A percentile compares a stretch with the other conserved stretches of the same genome.
Conservation (phyloP, 169 alveolate genomes). For the Eimeria zaria region DNA sequence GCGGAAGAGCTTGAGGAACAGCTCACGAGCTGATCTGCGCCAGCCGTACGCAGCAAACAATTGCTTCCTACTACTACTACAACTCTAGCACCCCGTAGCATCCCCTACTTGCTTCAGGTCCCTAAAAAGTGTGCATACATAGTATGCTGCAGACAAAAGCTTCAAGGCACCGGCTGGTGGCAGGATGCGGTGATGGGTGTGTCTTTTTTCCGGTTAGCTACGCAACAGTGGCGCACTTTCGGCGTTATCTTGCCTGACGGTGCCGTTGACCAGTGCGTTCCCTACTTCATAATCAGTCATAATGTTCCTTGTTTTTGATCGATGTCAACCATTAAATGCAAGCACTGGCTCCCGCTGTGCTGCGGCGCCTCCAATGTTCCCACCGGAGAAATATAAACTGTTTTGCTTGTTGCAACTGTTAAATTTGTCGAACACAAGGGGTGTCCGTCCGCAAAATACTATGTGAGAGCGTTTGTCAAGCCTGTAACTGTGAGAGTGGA, state of each 20-base stretch:
- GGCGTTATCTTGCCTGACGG: background rate
- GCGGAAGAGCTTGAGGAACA: slow-evolving; percentile 77
- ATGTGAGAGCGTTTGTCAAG: background rate
- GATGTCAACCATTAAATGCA: background rate
- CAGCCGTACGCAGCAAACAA: background rate
- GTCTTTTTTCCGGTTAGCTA: background rate
- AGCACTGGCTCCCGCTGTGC: background rate
- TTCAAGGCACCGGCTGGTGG: background rate
- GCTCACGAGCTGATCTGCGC: slow-evolving; percentile 59
- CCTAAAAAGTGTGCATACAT: background rate
- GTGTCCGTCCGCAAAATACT: background rate
- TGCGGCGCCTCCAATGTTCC: background rate
- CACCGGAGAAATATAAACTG: slow-evolving; percentile 5
- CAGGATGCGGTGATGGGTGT: background rate
- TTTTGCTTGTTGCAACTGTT: background rate
- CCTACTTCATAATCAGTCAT: background rate
- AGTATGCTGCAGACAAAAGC: background rate
- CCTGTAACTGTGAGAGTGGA: background rate
- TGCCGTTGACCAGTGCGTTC: background rate
- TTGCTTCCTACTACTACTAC: background rate
- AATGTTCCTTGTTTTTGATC: background rate
- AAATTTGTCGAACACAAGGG: background rate
- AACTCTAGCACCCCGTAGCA: background rate
- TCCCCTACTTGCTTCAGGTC: background rate
- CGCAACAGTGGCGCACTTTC: background rate